A percentile compares a stretch with the other conserved stretches of the same genome.
phyloP scores from a whole-genome alignment of 306 rosid species.

The Boehmeria nivea region DNA sequence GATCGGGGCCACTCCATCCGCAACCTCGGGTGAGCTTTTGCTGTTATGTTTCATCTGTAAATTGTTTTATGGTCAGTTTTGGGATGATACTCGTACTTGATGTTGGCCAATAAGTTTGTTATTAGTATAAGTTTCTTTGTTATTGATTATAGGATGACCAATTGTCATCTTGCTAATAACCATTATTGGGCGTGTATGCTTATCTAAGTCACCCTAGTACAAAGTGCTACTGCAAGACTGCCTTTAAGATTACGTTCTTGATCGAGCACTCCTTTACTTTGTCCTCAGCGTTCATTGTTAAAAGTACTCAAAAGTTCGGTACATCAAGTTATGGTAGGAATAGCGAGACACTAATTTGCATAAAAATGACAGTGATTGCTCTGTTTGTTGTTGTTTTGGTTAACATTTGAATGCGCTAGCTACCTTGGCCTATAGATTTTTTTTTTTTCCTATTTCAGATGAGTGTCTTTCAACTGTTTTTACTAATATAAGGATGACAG shows the following conservation, averaged over 20 bases:
- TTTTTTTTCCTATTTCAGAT: neutral
- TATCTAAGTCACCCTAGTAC: too few relatives aligned
- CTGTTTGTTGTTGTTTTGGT: neutral
- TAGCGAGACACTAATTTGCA: neutral
- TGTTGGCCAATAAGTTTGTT: neutral
- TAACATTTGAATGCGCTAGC: neutral
- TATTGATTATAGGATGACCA: too few relatives aligned
- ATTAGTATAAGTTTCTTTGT: too few relatives aligned
- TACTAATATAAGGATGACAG: conserved; percentile 43
- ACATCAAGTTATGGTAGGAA: neutral
- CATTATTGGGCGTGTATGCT: too few relatives aligned
- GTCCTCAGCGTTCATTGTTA: neutral
- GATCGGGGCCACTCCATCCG: conserved; percentile 71
- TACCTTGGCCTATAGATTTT: neutral
- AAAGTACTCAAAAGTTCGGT: neutral
- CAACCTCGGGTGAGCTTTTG: conserved; percentile 69
- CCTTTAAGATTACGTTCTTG: too few relatives aligned
- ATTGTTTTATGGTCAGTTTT: neutral
- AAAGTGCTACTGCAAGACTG: too few relatives aligned
- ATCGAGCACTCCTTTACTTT: too few relatives aligned
- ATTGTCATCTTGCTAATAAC: too few relatives aligned
- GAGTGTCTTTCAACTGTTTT: conserved; percentile 8
- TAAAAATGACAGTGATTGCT: neutral
- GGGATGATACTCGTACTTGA: neutral
- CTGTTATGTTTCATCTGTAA: neutral